A percentile compares a stretch with the other conserved stretches of the same genome.
phyloP scores from a whole-genome alignment of 306 rosid species.

The Dalbergia cochinchinensis region DNA sequence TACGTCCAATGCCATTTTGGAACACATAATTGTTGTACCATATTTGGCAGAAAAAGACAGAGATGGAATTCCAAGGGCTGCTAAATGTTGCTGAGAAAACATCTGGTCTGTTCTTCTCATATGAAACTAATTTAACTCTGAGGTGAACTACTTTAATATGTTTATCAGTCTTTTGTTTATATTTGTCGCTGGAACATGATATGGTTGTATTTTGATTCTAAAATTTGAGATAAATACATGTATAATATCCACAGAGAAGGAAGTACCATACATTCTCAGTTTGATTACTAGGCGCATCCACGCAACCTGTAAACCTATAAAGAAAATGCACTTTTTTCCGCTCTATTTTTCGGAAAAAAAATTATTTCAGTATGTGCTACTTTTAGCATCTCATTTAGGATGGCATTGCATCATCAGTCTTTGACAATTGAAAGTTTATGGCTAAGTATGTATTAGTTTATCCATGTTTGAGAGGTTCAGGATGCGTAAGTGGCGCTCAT shows the following conservation, averaged over 20 bases:
- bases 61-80: constrained; percentile 77
- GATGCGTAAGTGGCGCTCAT: constrained; percentile 33
- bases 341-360: neutral
- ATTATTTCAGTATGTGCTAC: constrained; percentile 4
- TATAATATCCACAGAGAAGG: constrained; percentile 28
- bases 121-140: constrained; percentile 86
- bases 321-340: constrained; percentile 7
- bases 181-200: constrained; percentile 30
- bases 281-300: constrained; percentile 27
- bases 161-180: constrained; percentile 31
- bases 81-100: constrained; percentile 86
- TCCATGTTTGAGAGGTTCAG: constrained; percentile 11
- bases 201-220: constrained; percentile 33
- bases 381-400: constrained; percentile 15
- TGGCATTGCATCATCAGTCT: constrained; percentile 21
- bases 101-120: constrained; percentile 88
- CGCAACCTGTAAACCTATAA: constrained; percentile 29
- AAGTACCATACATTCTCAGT: constrained; percentile 36
- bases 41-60: constrained; percentile 82
- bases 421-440: constrained; percentile 26
- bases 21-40: constrained; percentile 44
- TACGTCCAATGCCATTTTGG: constrained; percentile 39
- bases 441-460: neutral
- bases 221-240: neutral
- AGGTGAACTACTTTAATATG: constrained; percentile 67